Evolutionary conservation across 2,329 filamentous ascomycete genomes (phyloP).

Genomic region (Trichophyton schoenleinii): DNA sequence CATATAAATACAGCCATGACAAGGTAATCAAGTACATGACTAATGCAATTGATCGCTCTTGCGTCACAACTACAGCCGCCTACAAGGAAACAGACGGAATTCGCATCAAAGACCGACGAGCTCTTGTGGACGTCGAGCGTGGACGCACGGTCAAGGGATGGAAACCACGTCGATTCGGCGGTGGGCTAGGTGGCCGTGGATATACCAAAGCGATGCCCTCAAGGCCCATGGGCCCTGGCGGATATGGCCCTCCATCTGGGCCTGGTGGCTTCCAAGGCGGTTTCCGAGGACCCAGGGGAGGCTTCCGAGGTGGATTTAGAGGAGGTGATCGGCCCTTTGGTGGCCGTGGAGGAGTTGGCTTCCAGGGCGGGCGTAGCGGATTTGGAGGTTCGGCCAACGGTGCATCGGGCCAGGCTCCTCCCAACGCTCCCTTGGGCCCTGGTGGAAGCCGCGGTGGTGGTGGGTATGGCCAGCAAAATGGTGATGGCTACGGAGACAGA

Average conservation of each 20-base stretch:
- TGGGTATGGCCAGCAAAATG: slow-evolving; percentile 32
- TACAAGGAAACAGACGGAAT: slow-evolving; percentile 80
- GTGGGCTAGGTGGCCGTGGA: slow-evolving; percentile 79
- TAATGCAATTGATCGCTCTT: slow-evolving; percentile 22
- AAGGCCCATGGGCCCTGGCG: slow-evolving; percentile 54
- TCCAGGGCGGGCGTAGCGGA: slow-evolving; percentile 45
- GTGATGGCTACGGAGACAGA: slow-evolving; percentile 25
- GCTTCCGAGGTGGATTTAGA: slow-evolving; percentile 39
- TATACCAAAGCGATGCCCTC: slow-evolving; percentile 74
- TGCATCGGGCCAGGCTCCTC: slow-evolving; percentile 31
- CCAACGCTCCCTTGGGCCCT: slow-evolving; percentile 41
- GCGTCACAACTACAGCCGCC: slow-evolving; percentile 57
- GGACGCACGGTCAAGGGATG: slow-evolving; percentile 88
- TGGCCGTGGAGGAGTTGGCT: slow-evolving; percentile 42
- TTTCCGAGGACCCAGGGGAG: slow-evolving; percentile 35
- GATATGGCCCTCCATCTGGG: slow-evolving; percentile 43
- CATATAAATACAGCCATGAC: slow-evolving; percentile 6
- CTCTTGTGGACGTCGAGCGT: slow-evolving; percentile 91
- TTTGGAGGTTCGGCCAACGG: slow-evolving; percentile 29
- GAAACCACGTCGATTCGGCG: slow-evolving; percentile 82
- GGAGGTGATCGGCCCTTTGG: slow-evolving; percentile 42
- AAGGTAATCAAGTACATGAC: slow-evolving; percentile 21
- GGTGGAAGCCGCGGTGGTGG: slow-evolving; percentile 42
- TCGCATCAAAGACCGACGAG: slow-evolving; percentile 79
- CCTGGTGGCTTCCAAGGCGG: slow-evolving; percentile 45